phyloP scores from a whole-genome alignment of 768 basidiomycete genomes.

The Russula compacta region DNA sequence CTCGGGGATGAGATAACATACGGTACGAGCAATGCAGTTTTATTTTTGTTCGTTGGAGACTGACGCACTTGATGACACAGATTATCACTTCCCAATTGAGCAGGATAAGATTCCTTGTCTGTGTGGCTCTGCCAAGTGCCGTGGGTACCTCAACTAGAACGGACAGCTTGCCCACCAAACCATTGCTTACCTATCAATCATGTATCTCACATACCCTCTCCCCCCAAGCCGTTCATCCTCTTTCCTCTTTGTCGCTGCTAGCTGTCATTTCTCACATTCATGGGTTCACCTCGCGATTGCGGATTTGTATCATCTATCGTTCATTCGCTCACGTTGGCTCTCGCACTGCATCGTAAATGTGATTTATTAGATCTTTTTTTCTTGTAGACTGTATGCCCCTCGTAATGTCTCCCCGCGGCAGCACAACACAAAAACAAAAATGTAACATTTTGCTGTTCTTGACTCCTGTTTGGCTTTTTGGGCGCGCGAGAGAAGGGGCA shows the following conservation, averaged over 20 bases:
- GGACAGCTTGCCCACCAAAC: slow-evolving; percentile 3
- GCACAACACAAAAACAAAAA: slow-evolving; percentile 4
- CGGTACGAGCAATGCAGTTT: slow-evolving; percentile 42
- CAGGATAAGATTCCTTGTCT: slow-evolving; percentile 95
- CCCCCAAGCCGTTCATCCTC: slow-evolving; percentile 5
- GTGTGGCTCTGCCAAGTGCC: slow-evolving; percentile 84
- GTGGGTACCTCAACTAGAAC: slow-evolving; percentile 89
- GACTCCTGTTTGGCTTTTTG: not conserved
- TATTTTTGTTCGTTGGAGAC: not conserved
- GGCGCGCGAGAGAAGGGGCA: not conserved
- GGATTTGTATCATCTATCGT: slow-evolving; percentile 24
- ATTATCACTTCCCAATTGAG: slow-evolving; percentile 99
- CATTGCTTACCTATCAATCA: slow-evolving; percentile 17
- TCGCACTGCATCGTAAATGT: slow-evolving; percentile 20
- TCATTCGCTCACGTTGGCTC: slow-evolving; percentile 25
- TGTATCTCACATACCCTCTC: slow-evolving; percentile 24
- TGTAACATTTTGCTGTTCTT: slow-evolving; percentile 9
- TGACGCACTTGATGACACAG: slow-evolving; percentile 31
- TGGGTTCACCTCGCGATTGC: slow-evolving; percentile 16
- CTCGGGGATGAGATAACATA: slow-evolving; percentile 98
- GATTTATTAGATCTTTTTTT: slow-evolving; percentile 19
- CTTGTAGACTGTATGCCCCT: slow-evolving; percentile 13
- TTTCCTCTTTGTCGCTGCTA: slow-evolving; percentile 15
- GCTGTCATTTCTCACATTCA: slow-evolving; percentile 17
- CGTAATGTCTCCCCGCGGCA: slow-evolving; percentile 12